Conservation (phyloP, 495 filamentous ascomycete species). For the Hypomontagnella submonticulosa region DNA sequence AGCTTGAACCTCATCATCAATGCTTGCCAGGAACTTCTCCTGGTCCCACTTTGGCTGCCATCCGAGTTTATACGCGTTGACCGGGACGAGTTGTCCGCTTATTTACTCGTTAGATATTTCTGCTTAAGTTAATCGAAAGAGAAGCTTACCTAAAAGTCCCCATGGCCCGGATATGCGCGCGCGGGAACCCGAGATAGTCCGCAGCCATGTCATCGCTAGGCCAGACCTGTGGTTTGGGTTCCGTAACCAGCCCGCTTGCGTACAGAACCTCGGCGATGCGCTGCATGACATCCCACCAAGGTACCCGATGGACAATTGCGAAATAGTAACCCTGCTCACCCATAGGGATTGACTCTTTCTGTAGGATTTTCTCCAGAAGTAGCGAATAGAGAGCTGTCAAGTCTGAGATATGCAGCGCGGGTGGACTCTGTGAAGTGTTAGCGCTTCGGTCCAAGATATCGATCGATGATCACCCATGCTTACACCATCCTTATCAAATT, state of each 20-base stretch:
- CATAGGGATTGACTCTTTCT: constrained; percentile 49
- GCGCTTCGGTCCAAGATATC: neutral
- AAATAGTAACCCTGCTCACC: constrained; percentile 55
- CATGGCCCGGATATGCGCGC: constrained; percentile 43
- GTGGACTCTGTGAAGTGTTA: constrained; percentile 35
- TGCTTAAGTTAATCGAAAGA: constrained; percentile 6
- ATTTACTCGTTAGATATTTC: constrained; percentile 29
- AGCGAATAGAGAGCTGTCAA: constrained; percentile 49
- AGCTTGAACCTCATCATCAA: constrained; percentile 52
- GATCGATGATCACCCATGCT: neutral
- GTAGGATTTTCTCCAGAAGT: constrained; percentile 48
- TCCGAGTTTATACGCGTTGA: constrained; percentile 48
- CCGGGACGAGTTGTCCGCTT: constrained; percentile 49
- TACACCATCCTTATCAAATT: constrained; percentile 51
- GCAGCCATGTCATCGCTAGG: constrained; percentile 51
- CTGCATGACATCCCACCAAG: constrained; percentile 52
- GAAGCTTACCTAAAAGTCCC: constrained; percentile 43
- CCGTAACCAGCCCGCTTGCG: constrained; percentile 50
- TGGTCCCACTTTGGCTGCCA: constrained; percentile 54
- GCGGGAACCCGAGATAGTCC: constrained; percentile 45
- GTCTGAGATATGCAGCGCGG: constrained; percentile 51
- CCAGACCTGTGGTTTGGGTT: constrained; percentile 49
- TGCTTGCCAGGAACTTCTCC: constrained; percentile 48
- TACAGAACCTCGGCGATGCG: constrained; percentile 47
- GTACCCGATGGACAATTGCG: constrained; percentile 46